A percentile compares a stretch with the other conserved stretches of the same genome.
These are phyloP conservation scores for Flaveria ramosissima DNA, from an alignment of 129 eudicot species.

Conservation along the genomic window DNA sequence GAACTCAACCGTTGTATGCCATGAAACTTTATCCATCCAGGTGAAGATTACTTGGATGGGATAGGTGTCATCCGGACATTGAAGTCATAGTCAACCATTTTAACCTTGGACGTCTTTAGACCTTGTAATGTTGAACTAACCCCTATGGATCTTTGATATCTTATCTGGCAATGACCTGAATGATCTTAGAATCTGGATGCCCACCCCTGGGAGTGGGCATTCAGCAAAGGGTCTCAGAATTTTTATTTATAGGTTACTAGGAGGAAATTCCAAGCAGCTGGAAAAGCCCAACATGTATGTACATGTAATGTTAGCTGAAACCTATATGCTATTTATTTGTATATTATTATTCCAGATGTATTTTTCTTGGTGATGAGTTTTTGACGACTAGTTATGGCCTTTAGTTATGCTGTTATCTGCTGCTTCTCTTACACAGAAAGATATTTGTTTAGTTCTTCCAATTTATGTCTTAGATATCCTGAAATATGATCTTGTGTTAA, in stretches of 20 bases:
- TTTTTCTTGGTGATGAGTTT: conserved; percentile 5
- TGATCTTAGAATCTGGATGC: conserved; percentile 11
- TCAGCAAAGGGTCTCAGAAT: no score
- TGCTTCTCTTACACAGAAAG: not conserved
- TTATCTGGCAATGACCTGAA: conserved; percentile 15
- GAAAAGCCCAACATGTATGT: not conserved
- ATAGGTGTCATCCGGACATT: no score
- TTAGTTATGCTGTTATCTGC: not conserved
- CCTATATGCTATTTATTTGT: conserved; percentile 11
- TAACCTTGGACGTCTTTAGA: not conserved
- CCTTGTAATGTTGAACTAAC: not conserved
- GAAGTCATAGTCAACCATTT: not conserved
- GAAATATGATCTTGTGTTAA: not conserved
- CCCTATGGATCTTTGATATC: not conserved
- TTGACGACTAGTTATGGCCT: not conserved
- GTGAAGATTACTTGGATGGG: not conserved
- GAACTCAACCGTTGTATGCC: conserved; percentile 6
- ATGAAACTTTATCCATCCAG: no score
- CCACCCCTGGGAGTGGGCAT: no score
- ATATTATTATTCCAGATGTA: not conserved
- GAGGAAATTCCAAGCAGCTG: no score
- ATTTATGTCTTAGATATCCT: not conserved
- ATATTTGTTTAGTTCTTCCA: conserved; percentile 14
- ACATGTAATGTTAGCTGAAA: not conserved
- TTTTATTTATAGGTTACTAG: no score